Base-by-base conservation (phyloP, 805 yeast genomes). In the Starmerella geochares region DNA sequence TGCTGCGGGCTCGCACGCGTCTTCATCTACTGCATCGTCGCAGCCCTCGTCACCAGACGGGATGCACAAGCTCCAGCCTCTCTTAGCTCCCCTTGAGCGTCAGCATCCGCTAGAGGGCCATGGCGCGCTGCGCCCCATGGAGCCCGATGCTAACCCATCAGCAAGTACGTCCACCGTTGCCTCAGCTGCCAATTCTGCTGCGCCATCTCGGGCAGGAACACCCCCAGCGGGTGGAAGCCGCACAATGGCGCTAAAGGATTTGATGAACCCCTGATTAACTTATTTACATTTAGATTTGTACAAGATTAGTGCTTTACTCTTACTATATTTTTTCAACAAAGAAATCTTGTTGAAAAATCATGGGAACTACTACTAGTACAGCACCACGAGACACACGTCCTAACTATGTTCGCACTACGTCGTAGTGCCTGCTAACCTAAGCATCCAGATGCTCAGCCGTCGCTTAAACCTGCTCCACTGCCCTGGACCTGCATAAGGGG, bases 121-220 rank as follows among this genome's bases (percentile, higher is more conserved):
- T 13, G 32, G 25, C 13, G 37, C 32, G 3, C 27, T 51, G 24
- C 31, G 31, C 11, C 57, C 57, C n/a, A 24, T 54, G 31, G 57
- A 54, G 49, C 57, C 57, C 8, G 52, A 47, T 14, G 56, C 41
- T 2, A 52, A 48, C 23, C 56, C 56, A 11, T 38, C 47, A 1
- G 47, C 51, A 2, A 5, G 35, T 2, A 25, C 36, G 16, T 38
- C 56, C 27, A 17, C 40, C 8, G 50, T 42, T 2, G 14, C 39
- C n/a, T 40, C 52, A 1, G 47, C 46, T 8, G 29, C 37, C 1
- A 40, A 36, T 8, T 54, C 56, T 11, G 42, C 56, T 9, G 50
- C 55, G 0, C 48, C 58, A n/a, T 52, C 57, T 10, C 55, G 58
- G n/a, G 52, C 56, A 23, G 54, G 49, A 13, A 38, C 54, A 25